Evolutionary conservation across 192 early-diverging fungal species (phyloP), one percentile per base, ranked within the genome.

Genomic region (Chytriomyces confervae): DNA sequence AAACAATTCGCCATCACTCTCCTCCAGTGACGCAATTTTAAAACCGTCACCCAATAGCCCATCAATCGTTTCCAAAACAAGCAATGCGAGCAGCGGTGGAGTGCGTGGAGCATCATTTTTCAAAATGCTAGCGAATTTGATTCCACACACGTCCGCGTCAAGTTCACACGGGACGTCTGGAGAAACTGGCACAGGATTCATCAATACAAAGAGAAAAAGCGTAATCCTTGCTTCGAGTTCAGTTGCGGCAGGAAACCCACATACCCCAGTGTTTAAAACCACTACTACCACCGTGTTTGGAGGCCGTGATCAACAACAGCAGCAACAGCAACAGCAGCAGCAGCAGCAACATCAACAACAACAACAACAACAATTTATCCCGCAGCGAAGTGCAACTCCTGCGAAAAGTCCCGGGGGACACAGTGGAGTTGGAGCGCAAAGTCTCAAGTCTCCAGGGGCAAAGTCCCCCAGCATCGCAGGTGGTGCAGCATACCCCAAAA

Each of bases 81-180:
- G 27, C 4, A 24, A 20, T 2, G 20, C 53, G 20, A 57, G 53
- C 53, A 57, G 53, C 53, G 69, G 69, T 13, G 69, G 69, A n/a
- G 74, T 66, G 27, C 57, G 61, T 18, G 61, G 45, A 18, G 64
- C 49, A 24, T 76, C 74, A 3, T 76, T 76, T 46, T 66, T 76
- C 24, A 13, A 57, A 3, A 76, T 76, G 74, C 45, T 76, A 0
- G 18, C 46, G n/a, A 51, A 51, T 50, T 27, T 76, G 11, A 13
- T 62, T 23, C 61, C 36, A 36, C 36, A 36, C 36, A 36, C 36
- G 36, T 36, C 36, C 36, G 36, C 36, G 36, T 36, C 36, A 36
- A 36, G 36, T 36, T 36, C 36, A 36, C 36, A 36, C 4, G 36
- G 36, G 4, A 36, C 62, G 20, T 75, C 72, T 24, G 51, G 70